Evolutionary conservation across 2,329 filamentous ascomycete genomes (phyloP).

Genomic region (Trichothecium roseum): DNA sequence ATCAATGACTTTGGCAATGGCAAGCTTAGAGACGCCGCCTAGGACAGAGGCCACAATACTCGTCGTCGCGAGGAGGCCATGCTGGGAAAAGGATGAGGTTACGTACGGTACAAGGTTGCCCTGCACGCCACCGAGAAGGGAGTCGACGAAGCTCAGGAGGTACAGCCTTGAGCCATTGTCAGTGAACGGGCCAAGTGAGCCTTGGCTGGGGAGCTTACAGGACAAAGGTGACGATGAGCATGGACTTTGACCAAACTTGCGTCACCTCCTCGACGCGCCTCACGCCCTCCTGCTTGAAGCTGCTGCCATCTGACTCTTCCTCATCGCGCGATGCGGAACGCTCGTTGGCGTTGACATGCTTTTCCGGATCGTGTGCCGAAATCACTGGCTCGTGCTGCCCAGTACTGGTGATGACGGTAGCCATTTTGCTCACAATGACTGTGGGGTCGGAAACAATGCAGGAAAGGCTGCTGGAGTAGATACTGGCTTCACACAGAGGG

Average conservation of each 20-base stretch:
- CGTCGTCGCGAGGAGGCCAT: constrained; percentile 57
- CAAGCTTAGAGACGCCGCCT: constrained; percentile 25
- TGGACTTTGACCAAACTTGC: constrained; percentile 24
- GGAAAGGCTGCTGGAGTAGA: too few species aligned
- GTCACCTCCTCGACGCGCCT: constrained; percentile 27
- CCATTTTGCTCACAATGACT: too few species aligned
- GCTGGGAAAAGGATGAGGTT: constrained; percentile 52
- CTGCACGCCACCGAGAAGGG: constrained; percentile 23
- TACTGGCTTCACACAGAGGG: too few species aligned
- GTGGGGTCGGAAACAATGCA: too few species aligned
- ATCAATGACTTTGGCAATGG: constrained; percentile 37
- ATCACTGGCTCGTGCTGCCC: too few species aligned
- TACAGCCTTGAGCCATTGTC: constrained; percentile 20
- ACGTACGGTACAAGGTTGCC: constrained; percentile 51
- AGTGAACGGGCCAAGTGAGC: too few species aligned
- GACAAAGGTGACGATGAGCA: constrained; percentile 25
- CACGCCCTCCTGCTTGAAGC: constrained; percentile 26
- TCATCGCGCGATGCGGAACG: too few species aligned
- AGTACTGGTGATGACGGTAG: too few species aligned
- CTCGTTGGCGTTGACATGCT: too few species aligned
- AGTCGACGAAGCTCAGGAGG: constrained; percentile 26
- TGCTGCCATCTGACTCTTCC: constrained; percentile 11
- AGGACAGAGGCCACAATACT: constrained; percentile 45
- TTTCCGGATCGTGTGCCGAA: too few species aligned
- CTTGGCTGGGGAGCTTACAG: constrained; percentile 28